A percentile compares a stretch with the other conserved stretches of the same genome.
These are phyloP conservation scores for Furcasterigmium sp. DNA, from an alignment of 2,329 filamentous ascomycete genomes.

Conservation along the genomic window DNA sequence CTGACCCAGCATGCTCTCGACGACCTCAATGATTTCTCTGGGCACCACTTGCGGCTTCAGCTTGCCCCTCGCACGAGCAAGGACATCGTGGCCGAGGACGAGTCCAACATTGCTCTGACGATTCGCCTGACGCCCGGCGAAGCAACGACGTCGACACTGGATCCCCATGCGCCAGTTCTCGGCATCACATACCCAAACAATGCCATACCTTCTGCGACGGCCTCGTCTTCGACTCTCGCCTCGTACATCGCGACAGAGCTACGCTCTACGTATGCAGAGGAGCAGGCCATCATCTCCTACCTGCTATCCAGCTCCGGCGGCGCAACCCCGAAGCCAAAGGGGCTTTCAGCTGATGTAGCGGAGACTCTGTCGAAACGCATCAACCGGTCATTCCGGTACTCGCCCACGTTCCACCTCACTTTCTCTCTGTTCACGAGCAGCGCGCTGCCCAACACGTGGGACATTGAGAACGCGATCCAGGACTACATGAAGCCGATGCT, in stretches of 20 bases:
- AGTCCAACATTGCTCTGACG: constrained; percentile 55
- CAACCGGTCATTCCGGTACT: constrained; percentile 83
- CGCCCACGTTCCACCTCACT: constrained; percentile 89
- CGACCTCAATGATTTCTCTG: constrained; percentile 78
- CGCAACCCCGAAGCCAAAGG: constrained; percentile 39
- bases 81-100: constrained; percentile 27
- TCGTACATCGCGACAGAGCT: constrained; percentile 75
- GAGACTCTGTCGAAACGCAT: constrained; percentile 63
- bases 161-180: constrained; percentile 64
- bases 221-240: constrained; percentile 68
- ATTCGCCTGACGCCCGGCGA: constrained; percentile 66
- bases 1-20: constrained; percentile 84
- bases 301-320: constrained; percentile 58
- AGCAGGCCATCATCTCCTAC: constrained; percentile 79
- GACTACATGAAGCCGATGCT: constrained; percentile 80
- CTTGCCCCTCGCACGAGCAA: constrained; percentile 39
- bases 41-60: constrained; percentile 74
- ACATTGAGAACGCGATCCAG: constrained; percentile 75
- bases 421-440: constrained; percentile 90
- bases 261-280: constrained; percentile 75
- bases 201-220: constrained; percentile 60
- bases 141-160: constrained; percentile 56
- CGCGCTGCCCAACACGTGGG: constrained; percentile 78
- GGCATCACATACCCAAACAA: constrained; percentile 73
- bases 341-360: constrained; percentile 43